These are phyloP conservation scores for Salicornia ramosissima DNA, from an alignment of 148 eudicot species.

Conservation along the genomic window DNA sequence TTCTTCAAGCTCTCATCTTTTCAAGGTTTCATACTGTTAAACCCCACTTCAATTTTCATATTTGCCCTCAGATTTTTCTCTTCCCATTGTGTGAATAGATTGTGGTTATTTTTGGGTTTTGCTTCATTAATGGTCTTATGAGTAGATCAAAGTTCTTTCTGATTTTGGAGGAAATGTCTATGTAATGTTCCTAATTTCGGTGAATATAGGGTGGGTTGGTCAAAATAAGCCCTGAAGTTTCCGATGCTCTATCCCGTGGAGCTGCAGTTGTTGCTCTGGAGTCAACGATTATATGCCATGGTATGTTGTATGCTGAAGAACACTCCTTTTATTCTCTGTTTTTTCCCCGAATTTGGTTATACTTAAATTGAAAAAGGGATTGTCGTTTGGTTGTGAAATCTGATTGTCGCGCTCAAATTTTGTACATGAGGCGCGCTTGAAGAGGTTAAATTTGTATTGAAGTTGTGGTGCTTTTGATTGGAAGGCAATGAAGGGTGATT, in stretches of 20 bases:
- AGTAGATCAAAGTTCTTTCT: background rate
- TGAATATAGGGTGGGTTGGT: conserved; percentile 23
- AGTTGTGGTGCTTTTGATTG: background rate
- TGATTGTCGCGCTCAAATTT: background rate
- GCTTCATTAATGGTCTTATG: background rate
- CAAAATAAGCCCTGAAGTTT: conserved; percentile 66
- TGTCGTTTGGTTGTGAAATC: background rate
- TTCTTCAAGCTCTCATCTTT: conserved; percentile 13
- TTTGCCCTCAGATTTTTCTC: conserved; percentile 1
- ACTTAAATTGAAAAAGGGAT: background rate
- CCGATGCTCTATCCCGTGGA: conserved; percentile 67
- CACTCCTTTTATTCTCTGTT: background rate
- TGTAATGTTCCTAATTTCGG: background rate
- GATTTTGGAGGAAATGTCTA: background rate
- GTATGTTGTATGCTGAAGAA: conserved; percentile 27
- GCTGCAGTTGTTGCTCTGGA: conserved; percentile 85
- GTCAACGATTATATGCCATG: conserved; percentile 92
- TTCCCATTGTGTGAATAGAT: background rate
- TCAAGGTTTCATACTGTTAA: conserved; percentile 4
- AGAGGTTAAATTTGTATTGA: background rate
- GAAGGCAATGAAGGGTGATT: background rate
- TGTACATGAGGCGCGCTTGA: background rate
- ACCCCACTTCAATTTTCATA: background rate
- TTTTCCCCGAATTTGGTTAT: background rate
- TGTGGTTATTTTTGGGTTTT: background rate